Percentiles rank a stretch among this genome's conserved stretches.
These are phyloP conservation scores for Globisporangium parvum DNA, from an alignment of 352 stramenopile genomes.

Conservation along the genomic window DNA sequence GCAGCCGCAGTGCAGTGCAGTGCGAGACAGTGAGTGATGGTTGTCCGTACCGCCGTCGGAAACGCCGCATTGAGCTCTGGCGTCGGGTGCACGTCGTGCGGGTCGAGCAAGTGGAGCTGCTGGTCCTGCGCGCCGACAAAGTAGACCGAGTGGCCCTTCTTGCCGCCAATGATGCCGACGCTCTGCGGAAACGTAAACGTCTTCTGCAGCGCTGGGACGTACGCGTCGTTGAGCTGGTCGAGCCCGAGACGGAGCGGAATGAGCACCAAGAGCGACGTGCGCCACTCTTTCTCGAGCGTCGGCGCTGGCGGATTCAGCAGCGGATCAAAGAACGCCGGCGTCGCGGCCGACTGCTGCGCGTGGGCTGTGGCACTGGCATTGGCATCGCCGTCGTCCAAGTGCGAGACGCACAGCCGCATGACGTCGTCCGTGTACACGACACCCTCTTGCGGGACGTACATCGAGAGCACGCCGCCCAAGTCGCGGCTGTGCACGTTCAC, in stretches of 20 bases:
- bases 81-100: slow-evolving; percentile 68
- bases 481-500: slow-evolving; percentile 63
- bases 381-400: slow-evolving; percentile 23
- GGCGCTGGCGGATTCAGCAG: slow-evolving; percentile 64
- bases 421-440: slow-evolving; percentile 81
- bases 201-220: slow-evolving; percentile 34
- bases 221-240: slow-evolving; percentile 58
- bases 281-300: slow-evolving; percentile 61
- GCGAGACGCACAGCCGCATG: slow-evolving; percentile 59
- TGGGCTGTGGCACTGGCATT: too few species aligned
- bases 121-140: slow-evolving; percentile 75
- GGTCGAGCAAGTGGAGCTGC: slow-evolving; percentile 71
- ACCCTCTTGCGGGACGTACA: slow-evolving; percentile 83
- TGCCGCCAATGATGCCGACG: slow-evolving; percentile 93
- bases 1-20: too few species aligned
- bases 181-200: slow-evolving; percentile 90
- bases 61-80: slow-evolving; percentile 68
- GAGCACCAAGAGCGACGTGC: slow-evolving; percentile 86
- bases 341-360: too few species aligned
- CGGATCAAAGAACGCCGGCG: slow-evolving; percentile 73
- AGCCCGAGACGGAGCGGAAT: slow-evolving; percentile 91
- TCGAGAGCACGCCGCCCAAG: slow-evolving; percentile 36
- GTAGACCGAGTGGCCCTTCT: slow-evolving; percentile 93
- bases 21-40: not conserved
- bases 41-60: slow-evolving; percentile 46